These are phyloP conservation scores for Afroboletus lepidellus DNA, from an alignment of 1,284 basidiomycete species.

Conservation along the genomic window DNA sequence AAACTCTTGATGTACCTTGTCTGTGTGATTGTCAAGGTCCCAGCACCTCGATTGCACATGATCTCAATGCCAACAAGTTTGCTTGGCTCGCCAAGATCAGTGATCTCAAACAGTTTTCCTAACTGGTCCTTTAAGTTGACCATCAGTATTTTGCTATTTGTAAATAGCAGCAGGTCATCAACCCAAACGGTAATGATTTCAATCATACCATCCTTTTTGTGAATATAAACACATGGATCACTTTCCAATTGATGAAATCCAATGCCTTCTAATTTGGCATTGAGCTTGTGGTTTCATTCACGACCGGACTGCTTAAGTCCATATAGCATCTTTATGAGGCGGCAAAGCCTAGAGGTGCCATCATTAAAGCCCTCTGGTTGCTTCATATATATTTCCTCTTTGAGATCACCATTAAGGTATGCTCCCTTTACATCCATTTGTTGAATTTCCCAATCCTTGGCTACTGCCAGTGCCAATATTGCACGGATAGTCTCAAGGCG, in stretches of 20 bases:
- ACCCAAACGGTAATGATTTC: neutral
- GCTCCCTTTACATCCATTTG: neutral
- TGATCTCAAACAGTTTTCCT: too few relatives aligned
- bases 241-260: neutral
- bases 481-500: too few relatives aligned
- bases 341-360: neutral
- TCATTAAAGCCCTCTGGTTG: conserved; percentile 35
- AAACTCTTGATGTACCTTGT: too few relatives aligned
- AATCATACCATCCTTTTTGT: neutral
- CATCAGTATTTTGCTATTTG: neutral
- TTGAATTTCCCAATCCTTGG: neutral
- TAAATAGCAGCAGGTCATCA: neutral
- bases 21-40: too few relatives aligned
- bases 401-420: conserved; percentile 1
- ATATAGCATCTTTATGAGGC: too few relatives aligned
- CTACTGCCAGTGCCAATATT: too few relatives aligned
- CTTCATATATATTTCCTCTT: conserved; percentile 7
- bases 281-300: neutral
- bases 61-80: neutral
- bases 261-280: neutral
- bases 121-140: neutral
- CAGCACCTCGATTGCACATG: too few relatives aligned
- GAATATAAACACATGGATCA: neutral
- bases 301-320: too few relatives aligned
- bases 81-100: neutral